phyloP scores from a whole-genome alignment of 2,329 filamentous ascomycete genomes.

The Talaromyces funiculosus region DNA sequence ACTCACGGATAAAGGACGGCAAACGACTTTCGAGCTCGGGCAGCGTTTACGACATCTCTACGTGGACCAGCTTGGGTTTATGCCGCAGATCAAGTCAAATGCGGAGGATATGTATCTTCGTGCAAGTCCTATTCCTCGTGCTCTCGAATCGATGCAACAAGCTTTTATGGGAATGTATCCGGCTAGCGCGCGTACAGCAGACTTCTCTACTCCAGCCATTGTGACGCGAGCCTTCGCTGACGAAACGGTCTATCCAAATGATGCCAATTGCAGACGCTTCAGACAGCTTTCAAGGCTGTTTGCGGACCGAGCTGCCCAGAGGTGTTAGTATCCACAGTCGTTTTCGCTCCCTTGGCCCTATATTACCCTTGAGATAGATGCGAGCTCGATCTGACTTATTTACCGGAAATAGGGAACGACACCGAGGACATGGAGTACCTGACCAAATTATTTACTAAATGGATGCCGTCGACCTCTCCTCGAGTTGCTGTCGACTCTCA shows the following conservation, averaged over 20 bases:
- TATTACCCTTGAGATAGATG: neutral
- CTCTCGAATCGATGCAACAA: slow-evolving; percentile 72
- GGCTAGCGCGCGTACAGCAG: slow-evolving; percentile 41
- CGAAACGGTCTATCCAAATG: slow-evolving; percentile 77
- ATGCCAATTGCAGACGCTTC: slow-evolving; percentile 67
- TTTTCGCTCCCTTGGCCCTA: neutral
- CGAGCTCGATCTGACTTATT: neutral
- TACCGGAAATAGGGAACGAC: slow-evolving; percentile 50
- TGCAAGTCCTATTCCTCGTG: slow-evolving; percentile 67
- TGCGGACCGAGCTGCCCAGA: slow-evolving; percentile 62
- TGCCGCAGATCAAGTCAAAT: slow-evolving; percentile 54
- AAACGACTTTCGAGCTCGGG: slow-evolving; percentile 66
- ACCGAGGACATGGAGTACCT: slow-evolving; percentile 79
- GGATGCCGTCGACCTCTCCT: slow-evolving; percentile 68
- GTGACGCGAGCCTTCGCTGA: slow-evolving; percentile 60
- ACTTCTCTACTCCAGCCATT: slow-evolving; percentile 60
- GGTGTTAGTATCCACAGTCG: slow-evolving; percentile 43
- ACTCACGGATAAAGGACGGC: slow-evolving; percentile 68
- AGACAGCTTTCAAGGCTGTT: slow-evolving; percentile 64
- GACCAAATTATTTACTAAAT: slow-evolving; percentile 69
- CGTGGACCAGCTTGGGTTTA: slow-evolving; percentile 66
- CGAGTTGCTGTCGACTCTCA: slow-evolving; percentile 76
- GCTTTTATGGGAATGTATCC: slow-evolving; percentile 72
- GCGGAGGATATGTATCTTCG: slow-evolving; percentile 65
- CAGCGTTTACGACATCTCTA: slow-evolving; percentile 65